phyloP scores from a whole-genome alignment of 2,329 filamentous ascomycete species.

The Aspergillus sp. region DNA sequence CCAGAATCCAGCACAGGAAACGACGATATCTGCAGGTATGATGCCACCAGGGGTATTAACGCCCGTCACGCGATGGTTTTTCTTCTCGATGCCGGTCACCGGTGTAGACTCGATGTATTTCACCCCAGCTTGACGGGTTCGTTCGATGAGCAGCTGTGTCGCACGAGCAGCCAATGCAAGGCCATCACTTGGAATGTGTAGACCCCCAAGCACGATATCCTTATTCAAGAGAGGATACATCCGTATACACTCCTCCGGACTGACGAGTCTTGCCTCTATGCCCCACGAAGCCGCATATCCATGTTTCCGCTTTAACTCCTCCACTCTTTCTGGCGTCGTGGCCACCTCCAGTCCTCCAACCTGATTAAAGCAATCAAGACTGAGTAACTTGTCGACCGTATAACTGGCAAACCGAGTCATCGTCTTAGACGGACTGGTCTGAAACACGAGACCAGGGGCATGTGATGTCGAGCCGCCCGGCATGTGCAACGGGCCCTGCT shows the following conservation, averaged over 20 bases:
- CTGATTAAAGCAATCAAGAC: constrained; percentile 57
- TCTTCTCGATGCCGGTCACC: constrained; percentile 54
- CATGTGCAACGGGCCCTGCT: constrained; percentile 59
- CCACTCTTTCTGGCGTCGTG: constrained; percentile 53
- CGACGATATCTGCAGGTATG: constrained; percentile 55
- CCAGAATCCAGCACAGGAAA: constrained; percentile 64
- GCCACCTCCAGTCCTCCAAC: constrained; percentile 60
- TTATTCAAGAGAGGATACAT: constrained; percentile 53
- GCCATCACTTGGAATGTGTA: constrained; percentile 58
- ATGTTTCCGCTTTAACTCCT: constrained; percentile 60
- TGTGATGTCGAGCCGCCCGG: constrained; percentile 64
- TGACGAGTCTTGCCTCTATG: constrained; percentile 51
- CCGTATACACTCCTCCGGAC: constrained; percentile 47
- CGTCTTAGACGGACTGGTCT: constrained; percentile 47
- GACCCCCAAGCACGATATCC: constrained; percentile 52
- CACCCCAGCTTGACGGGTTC: constrained; percentile 55
- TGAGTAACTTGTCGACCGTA: constrained; percentile 57
- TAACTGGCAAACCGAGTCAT: constrained; percentile 58
- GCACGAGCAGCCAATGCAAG: constrained; percentile 58
- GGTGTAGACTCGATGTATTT: constrained; percentile 52
- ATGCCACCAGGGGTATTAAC: constrained; percentile 47
- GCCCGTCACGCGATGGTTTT: constrained; percentile 50
- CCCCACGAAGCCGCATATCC: constrained; percentile 60
- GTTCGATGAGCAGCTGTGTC: constrained; percentile 56
- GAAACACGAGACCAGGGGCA: constrained; percentile 61